A percentile compares a stretch with the other conserved stretches of the same genome.
Conservation (phyloP, 305 asterid species). For the Coffea humblotiana region DNA sequence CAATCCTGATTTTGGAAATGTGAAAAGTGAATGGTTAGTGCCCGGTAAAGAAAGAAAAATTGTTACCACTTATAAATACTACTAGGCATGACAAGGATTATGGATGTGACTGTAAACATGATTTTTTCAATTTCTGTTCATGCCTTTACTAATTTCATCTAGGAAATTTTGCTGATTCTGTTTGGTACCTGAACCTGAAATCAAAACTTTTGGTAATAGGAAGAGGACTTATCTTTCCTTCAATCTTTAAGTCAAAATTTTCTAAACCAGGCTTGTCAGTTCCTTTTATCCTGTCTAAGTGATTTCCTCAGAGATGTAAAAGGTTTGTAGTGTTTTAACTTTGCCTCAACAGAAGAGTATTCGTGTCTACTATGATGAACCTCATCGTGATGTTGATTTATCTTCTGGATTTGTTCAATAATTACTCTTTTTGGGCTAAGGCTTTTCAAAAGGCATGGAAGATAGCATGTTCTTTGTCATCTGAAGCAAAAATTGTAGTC, state of each 20-base stretch:
- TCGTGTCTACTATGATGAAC: neutral
- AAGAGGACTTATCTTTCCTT: neutral
- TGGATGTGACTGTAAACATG: neutral
- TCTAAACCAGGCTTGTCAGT: neutral
- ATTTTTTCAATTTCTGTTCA: neutral
- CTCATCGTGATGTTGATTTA: neutral
- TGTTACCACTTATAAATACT: too few species aligned
- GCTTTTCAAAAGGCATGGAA: constrained; percentile 56
- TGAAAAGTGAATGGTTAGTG: neutral
- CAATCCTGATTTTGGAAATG: neutral
- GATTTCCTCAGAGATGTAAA: neutral
- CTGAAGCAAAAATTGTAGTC: constrained; percentile 41
- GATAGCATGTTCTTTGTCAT: constrained; percentile 50
- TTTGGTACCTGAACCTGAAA: neutral
- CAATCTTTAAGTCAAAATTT: neutral
- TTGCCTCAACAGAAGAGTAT: neutral
- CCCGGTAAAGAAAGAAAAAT: neutral
- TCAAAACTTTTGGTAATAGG: neutral
- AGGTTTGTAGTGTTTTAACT: neutral
- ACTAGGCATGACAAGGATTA: neutral
- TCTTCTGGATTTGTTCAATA: neutral
- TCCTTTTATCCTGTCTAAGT: neutral
- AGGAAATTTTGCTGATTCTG: neutral
- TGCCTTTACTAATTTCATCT: neutral
- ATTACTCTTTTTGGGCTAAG: constrained; percentile 33